Conservation (phyloP, 768 basidiomycete species). For the Cystofilobasidium bisporidii region DNA sequence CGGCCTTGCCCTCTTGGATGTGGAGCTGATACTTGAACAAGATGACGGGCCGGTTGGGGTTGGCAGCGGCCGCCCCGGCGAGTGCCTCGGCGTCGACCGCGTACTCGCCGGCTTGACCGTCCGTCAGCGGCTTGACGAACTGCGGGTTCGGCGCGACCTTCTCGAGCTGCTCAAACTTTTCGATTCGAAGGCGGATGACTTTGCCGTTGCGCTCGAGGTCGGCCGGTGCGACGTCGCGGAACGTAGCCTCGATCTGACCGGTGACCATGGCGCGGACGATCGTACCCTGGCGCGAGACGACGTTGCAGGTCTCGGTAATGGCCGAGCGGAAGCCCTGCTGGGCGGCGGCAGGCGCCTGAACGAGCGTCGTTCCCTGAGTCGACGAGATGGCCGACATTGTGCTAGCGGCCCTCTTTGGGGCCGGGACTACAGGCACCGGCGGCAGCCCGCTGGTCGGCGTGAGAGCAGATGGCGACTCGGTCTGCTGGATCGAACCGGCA, state of each 20-base stretch:
- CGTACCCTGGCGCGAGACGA: slow-evolving; percentile 37
- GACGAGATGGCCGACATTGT: slow-evolving; percentile 32
- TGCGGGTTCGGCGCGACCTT: slow-evolving; percentile 44
- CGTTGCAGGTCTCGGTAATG: slow-evolving; percentile 43
- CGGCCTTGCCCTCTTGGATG: slow-evolving; percentile 33
- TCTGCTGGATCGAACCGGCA: slow-evolving; percentile 19
- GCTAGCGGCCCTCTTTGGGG: slow-evolving; percentile 28
- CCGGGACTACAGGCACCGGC: slow-evolving; percentile 26
- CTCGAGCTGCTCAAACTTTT: slow-evolving; percentile 40
- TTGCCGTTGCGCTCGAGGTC: slow-evolving; percentile 5
- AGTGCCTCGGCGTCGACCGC: slow-evolving; percentile 37
- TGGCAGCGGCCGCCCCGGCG: slow-evolving; percentile 27
- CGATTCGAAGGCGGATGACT: slow-evolving; percentile 38
- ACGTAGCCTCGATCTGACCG: slow-evolving; percentile 41
- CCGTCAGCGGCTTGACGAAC: slow-evolving; percentile 36
- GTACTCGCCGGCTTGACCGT: slow-evolving; percentile 35
- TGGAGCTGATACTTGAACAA: slow-evolving; percentile 44
- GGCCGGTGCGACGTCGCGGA: slow-evolving; percentile 17
- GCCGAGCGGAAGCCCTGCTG: slow-evolving; percentile 35
- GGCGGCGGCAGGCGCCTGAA: slow-evolving; percentile 32
- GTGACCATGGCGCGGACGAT: slow-evolving; percentile 40
- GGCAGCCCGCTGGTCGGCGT: slow-evolving; percentile 19
- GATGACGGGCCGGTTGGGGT: slow-evolving; percentile 27
- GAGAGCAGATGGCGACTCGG: slow-evolving; percentile 12
- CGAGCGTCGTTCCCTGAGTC: slow-evolving; percentile 31